A percentile compares a stretch with the other conserved stretches of the same genome.
These are phyloP conservation scores for Rosa lucieae DNA, from an alignment of 306 rosid species.

Conservation along the genomic window DNA sequence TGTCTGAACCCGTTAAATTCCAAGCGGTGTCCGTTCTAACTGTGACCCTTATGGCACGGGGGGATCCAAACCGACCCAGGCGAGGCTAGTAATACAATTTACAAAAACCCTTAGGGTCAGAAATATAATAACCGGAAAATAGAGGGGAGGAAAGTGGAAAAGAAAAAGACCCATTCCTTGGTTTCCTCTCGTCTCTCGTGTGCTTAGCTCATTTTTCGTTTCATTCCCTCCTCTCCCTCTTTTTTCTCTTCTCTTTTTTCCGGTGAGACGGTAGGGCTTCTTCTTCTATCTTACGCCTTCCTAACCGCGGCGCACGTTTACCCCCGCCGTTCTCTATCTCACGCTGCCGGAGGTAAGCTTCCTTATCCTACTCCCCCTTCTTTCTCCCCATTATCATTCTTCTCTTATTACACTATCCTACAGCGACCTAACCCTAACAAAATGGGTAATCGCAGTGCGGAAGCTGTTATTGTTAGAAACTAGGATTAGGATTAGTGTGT, in stretches of 20 bases:
- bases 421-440: constrained; percentile 51
- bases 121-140: constrained; percentile 4
- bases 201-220: constrained; percentile 19
- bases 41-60: too few species aligned
- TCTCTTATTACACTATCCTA: too few species aligned
- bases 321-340: constrained; percentile 37
- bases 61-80: too few species aligned
- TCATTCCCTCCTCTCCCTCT: constrained; percentile 8
- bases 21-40: too few species aligned
- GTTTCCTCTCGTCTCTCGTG: constrained; percentile 32
- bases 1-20: too few species aligned
- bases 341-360: constrained; percentile 33
- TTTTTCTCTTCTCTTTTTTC: not conserved
- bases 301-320: constrained; percentile 32
- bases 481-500: not conserved
- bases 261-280: constrained; percentile 51
- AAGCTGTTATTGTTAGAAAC: not conserved
- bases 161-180: constrained; percentile 16
- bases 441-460: not conserved
- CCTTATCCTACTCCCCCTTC: constrained; percentile 16
- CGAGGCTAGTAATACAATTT: not conserved
- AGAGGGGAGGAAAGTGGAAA: constrained; percentile 24
- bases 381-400: not conserved
- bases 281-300: constrained; percentile 27
- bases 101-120: not conserved